These are phyloP conservation scores for Arachis stenosperma DNA, from an alignment of 306 rosid species.

Conservation along the genomic window DNA sequence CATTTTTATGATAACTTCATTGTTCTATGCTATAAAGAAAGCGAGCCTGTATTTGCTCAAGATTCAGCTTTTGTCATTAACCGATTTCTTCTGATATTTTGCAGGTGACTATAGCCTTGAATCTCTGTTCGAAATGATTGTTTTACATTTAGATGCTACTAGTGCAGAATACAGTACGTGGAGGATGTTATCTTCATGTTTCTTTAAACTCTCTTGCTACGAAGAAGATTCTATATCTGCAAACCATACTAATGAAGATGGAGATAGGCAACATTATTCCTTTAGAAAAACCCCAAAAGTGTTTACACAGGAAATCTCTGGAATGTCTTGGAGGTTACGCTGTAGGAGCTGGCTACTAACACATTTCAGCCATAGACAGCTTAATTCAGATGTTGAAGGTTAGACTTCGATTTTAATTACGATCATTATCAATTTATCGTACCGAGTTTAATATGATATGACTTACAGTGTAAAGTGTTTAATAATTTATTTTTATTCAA, in stretches of 20 bases:
- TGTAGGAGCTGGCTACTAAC: constrained; percentile 75
- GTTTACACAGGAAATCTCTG: constrained; percentile 53
- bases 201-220: constrained; percentile 49
- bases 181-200: constrained; percentile 71
- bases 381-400: constrained; percentile 54
- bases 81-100: constrained; percentile 43
- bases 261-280: constrained; percentile 28
- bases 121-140: constrained; percentile 74
- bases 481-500: too few relatives aligned
- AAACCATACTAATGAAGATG: constrained; percentile 43
- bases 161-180: constrained; percentile 59
- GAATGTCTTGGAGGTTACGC: constrained; percentile 73
- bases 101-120: constrained; percentile 68
- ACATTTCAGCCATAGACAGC: constrained; percentile 57
- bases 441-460: too few relatives aligned
- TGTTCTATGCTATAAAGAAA: not conserved
- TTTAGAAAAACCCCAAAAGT: constrained; percentile 51
- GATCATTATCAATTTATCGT: not conserved
- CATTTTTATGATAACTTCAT: not conserved
- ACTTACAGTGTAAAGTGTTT: too few relatives aligned
- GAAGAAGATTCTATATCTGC: constrained; percentile 69
- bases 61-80: constrained; percentile 18
- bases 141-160: constrained; percentile 76
- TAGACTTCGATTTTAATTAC: constrained; percentile 11
- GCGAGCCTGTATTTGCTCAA: constrained; percentile 1